Base-by-base conservation (phyloP, 2,329 filamentous ascomycete species). In the Sarocladium strictum region DNA sequence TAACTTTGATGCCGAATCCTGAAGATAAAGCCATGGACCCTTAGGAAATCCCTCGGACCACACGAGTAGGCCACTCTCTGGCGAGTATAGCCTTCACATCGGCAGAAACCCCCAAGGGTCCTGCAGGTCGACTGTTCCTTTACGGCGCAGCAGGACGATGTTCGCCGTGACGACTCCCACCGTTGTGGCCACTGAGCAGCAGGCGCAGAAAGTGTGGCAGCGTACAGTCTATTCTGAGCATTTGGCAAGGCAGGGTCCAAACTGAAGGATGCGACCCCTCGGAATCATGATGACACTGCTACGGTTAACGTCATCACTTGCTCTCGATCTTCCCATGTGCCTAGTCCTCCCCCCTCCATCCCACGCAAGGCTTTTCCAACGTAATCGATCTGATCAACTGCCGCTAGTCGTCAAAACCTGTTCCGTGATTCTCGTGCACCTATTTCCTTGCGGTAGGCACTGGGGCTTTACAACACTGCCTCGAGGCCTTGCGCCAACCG, bases 121-220 rank as follows among this genome's bases (percentile, higher is more conserved):
- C 27, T 35, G 26, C 47, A 21, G 9, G 27, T 51, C 27, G n/a
- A n/a, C 35, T 29, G 47, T 3, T 51, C 47, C 26, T 51, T 32
- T 29, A 51, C 47, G 47, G 47, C 47, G 27, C 47, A 24, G 27
- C 47, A 51, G 23, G 26, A n/a, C n/a, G n/a, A n/a, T n/a, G n/a
- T n/a, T n/a, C n/a, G n/a, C n/a, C n/a, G n/a, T n/a, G n/a, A n/a
- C n/a, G n/a, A n/a, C n/a, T n/a, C n/a, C n/a, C n/a, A n/a, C n/a
- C n/a, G n/a, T n/a, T n/a, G n/a, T n/a, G n/a, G n/a, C n/a, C n/a
- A n/a, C n/a, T n/a, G n/a, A n/a, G n/a, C n/a, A n/a, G n/a, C n/a
- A n/a, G n/a, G n/a, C n/a, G n/a, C n/a, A n/a, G n/a, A n/a, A n/a
- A n/a, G n/a, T n/a, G n/a, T n/a, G n/a, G n/a, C n/a, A n/a, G n/a